Conservation (phyloP, 164 flowering plant genomes). For the Chloranthus sessilifolius region DNA sequence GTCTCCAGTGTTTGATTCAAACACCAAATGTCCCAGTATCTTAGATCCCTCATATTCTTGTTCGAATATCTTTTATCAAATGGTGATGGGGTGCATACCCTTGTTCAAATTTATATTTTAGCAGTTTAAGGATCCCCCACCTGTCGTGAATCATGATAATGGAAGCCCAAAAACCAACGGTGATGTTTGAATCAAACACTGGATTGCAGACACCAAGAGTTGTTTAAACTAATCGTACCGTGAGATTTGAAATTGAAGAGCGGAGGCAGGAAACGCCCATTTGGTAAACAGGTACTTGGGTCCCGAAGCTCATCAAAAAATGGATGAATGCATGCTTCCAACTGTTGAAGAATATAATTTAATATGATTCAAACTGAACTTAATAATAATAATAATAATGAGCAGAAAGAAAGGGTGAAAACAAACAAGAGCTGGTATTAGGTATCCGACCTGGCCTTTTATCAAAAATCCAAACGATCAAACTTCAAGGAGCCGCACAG, state of each 20-base stretch:
- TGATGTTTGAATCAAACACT: too few relatives aligned
- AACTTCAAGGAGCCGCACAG: too few relatives aligned
- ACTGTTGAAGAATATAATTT: slow-evolving; percentile 25
- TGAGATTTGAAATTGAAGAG: slow-evolving; percentile 64
- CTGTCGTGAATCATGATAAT: too few relatives aligned
- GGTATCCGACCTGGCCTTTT: neutral
- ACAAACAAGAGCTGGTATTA: neutral
- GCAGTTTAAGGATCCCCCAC: too few relatives aligned
- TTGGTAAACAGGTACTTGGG: slow-evolving; percentile 57
- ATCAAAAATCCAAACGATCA: too few relatives aligned
- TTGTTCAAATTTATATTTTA: too few relatives aligned
- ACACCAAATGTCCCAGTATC: too few relatives aligned
- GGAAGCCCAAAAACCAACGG: too few relatives aligned
- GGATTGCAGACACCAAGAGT: neutral
- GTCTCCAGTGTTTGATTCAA: too few relatives aligned
- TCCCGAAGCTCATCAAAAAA: slow-evolving; percentile 77
- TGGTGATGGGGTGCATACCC: too few relatives aligned
- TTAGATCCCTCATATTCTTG: too few relatives aligned
- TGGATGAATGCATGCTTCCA: slow-evolving; percentile 65
- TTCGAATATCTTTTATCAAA: too few relatives aligned
- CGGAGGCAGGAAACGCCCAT: slow-evolving; percentile 67
- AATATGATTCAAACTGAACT: neutral
- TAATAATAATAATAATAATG: neutral
- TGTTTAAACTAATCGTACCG: slow-evolving; percentile 28
- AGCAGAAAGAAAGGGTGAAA: neutral